Evolutionary conservation across 768 basidiomycete genomes (phyloP).

Genomic region (Russula olivacea): DNA sequence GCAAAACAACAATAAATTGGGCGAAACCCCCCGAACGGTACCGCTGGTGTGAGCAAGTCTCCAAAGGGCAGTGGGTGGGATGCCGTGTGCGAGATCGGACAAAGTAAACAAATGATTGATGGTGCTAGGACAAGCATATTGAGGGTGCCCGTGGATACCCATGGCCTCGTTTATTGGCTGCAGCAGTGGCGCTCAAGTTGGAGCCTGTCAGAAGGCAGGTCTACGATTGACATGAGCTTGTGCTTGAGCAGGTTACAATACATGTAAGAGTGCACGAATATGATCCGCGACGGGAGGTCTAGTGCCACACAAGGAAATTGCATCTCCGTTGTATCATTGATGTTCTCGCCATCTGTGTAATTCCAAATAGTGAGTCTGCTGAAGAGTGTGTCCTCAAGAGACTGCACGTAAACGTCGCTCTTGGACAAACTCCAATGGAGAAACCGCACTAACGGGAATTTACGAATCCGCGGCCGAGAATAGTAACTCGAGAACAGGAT

Average conservation of each 20-base stretch:
- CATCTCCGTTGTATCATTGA: background rate
- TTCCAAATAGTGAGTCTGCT: background rate
- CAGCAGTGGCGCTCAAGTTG: background rate
- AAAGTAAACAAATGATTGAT: background rate
- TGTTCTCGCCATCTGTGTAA: too few species aligned
- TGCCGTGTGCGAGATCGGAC: background rate
- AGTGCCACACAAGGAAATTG: background rate
- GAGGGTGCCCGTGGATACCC: background rate
- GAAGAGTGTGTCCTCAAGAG: background rate
- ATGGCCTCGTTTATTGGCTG: background rate
- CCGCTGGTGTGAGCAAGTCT: background rate
- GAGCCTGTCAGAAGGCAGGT: slow-evolving; percentile 6
- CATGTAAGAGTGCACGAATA: background rate
- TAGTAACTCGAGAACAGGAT: background rate
- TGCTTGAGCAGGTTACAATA: slow-evolving; percentile 1
- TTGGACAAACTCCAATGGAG: too few species aligned
- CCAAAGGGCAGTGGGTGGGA: background rate
- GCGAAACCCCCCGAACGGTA: background rate
- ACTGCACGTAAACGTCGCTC: background rate
- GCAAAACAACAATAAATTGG: background rate
- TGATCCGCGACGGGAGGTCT: background rate
- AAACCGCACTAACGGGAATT: background rate
- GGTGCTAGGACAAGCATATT: background rate
- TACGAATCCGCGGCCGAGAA: background rate
- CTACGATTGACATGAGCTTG: slow-evolving; percentile 9